Evolutionary conservation across 331 rosid species (phyloP), one percentile per base, ranked within the genome.

Genomic region (Prunus yedoensis): DNA sequence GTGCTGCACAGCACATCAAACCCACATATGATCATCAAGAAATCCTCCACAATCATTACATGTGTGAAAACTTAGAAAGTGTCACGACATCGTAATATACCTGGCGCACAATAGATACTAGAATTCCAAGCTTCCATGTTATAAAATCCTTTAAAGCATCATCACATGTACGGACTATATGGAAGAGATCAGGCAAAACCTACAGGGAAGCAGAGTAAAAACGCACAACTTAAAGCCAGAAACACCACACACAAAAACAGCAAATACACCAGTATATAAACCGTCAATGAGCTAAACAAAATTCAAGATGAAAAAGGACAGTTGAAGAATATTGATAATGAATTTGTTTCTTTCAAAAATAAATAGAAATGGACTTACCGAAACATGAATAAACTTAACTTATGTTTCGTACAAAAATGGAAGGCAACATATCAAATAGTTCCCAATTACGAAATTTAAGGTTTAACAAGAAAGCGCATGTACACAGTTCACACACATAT

Each of bases 71-170:
- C 23, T 30, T 63, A 32, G 27, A 74, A 75, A n/a, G 10, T 62
- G 72, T 60, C 23, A 68, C 21, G 45, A 71, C 63, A 70, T 56
- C 62, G 12, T 79, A 62, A 70, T 63, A 43, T 79, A 91, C 98
- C 97, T 93, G 99, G 71, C 96, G 97, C 85, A 92, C 99, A 78
- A 94, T 92, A 80, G 99, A 94, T 79, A 92, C 97, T 80, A 94
- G 84, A 41, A 97, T 94, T 77, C 99, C 99, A 75, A 94, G 97
- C 89, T 92, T 94, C 99, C 99, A 89, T 50, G 99, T 94, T 70
- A 94, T 90, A 43, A 92, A 90, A 81, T 94, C 99, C 86, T 89
- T 94, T 66, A 94, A 81, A 67, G 85, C 88, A 82, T 94, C 99
- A 85, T 94, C 99, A 74, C 99, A 94, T 59, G 93, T 89, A 27